Evolutionary conservation across 768 basidiomycete genomes (phyloP).

Genomic region (Amanita fuliginea): DNA sequence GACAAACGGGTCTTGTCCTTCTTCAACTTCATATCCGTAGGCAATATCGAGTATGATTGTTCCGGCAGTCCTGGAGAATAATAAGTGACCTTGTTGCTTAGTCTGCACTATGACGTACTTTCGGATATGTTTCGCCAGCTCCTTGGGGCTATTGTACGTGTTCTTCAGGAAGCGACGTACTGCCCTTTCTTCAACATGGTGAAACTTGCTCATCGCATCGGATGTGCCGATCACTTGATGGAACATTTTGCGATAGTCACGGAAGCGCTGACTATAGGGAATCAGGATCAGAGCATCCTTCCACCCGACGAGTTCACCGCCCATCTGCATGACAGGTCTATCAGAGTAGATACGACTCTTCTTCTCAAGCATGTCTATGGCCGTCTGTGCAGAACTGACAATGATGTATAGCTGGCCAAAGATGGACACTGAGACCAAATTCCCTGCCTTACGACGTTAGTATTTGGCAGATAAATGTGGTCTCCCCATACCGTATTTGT

Average conservation of each 20-base stretch:
- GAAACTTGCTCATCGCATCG: conserved; percentile 24
- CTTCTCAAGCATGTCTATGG: conserved; percentile 40
- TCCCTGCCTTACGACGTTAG: background rate
- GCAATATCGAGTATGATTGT: conserved; percentile 17
- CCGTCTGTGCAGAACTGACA: conserved; percentile 27
- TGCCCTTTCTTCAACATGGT: conserved; percentile 27
- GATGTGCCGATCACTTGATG: conserved; percentile 29
- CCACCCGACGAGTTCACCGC: conserved; percentile 31
- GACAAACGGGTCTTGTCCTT: conserved; percentile 20
- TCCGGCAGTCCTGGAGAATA: background rate
- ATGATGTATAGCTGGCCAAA: conserved; percentile 21
- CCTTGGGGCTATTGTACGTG: conserved; percentile 23
- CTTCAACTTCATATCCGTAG: conserved; percentile 19
- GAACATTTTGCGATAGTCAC: conserved; percentile 28
- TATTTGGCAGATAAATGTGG: too few relatives aligned
- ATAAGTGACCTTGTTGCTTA: background rate
- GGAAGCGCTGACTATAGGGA: conserved; percentile 30
- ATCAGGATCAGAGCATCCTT: conserved; percentile 24
- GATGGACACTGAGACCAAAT: background rate
- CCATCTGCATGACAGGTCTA: conserved; percentile 34
- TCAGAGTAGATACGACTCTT: conserved; percentile 46
- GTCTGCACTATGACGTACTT: conserved; percentile 17
- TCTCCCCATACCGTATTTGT: conserved; percentile 22
- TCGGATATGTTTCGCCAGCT: conserved; percentile 22
- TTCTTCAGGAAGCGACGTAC: conserved; percentile 27